Evolutionary conservation across 2,329 filamentous ascomycete species (phyloP), one percentile per base, ranked within the genome.

Genomic region (Ceratocystis eucalypticola): DNA sequence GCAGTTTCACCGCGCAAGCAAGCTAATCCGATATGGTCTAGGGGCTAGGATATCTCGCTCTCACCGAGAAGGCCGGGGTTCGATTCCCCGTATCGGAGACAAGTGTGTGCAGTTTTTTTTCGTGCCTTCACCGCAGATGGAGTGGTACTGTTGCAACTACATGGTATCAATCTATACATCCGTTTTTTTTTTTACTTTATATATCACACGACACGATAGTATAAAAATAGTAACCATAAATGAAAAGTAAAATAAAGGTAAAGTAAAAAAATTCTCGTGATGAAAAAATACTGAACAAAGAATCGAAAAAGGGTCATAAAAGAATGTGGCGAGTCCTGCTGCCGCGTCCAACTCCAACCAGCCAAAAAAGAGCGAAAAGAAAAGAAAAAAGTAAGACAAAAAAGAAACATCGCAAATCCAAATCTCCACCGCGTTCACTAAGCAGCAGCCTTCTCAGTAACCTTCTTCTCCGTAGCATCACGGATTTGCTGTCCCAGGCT

Each of bases 401-500:
- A 20, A 17, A 12, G 8, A 4, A 41, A 33, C 37, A 22, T 48
- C 41, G 17, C 8, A 44, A 12, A 28, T 22, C 15, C 57, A 44
- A 20, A 10, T 10, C 20, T n/a, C 2, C 2, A 8, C 37, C 8
- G 6, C 6, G 30, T 12, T 41, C 28, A 33, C 33, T 44, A 62
- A 15, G 41, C 44, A 22, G 59, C 59, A 33, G 59, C 59, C 41
- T 62, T 44, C 37, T 53, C 48, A 4, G 48, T n/a, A 4, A 25
- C 65, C n/a, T 17, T 10, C 48, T 65, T 20, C 41, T 68, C 66
- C 12, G 66, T 68, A 5, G 2, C 77, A 76, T 0, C 71, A 41
- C 62, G 55, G 22, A 68, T 65, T n/a, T 12, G 46, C 8, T 63
- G 59, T 5, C 83, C 83, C 2, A 86, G 77, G 17, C 78, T 77